Conservation (phyloP, 345 rosid genomes). For the Carallia brachiata region DNA sequence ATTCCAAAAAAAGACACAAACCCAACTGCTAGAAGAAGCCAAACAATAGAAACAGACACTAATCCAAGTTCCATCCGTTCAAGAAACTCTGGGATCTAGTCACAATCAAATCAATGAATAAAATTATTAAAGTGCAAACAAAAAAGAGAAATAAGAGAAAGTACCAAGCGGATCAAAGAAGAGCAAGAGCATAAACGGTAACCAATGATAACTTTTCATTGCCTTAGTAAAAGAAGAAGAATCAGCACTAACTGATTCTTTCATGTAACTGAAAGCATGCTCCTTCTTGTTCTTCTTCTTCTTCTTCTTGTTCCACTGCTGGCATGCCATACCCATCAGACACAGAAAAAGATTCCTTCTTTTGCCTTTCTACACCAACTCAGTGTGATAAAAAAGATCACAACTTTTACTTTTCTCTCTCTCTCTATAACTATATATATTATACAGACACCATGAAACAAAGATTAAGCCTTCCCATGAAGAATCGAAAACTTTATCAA, state of each 20-base stretch:
- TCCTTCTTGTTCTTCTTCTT: constrained; percentile 17
- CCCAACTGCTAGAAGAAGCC: constrained; percentile 11
- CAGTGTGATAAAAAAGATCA: background rate
- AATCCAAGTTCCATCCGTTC: constrained; percentile 14
- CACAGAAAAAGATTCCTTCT: constrained; percentile 25
- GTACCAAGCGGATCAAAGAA: constrained; percentile 53
- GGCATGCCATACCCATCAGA: constrained; percentile 29
- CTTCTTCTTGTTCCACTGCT: background rate
- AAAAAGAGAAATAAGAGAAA: constrained; percentile 21
- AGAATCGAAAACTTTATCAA: background rate
- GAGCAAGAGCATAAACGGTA: constrained; percentile 37
- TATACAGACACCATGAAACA: background rate
- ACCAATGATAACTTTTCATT: constrained; percentile 39
- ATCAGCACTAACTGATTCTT: constrained; percentile 15
- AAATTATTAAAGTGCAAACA: background rate
- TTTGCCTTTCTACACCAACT: constrained; percentile 13
- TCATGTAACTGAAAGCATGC: constrained; percentile 22
- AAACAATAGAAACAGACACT: background rate
- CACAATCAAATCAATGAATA: constrained; percentile 3
- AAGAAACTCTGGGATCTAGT: constrained; percentile 16
- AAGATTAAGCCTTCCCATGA: background rate
- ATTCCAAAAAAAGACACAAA: background rate
- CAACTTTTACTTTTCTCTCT: constrained; percentile 1
- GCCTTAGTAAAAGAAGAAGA: constrained; percentile 23
- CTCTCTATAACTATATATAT: background rate